Evolutionary conservation across 495 filamentous ascomycete genomes (phyloP).

Genomic region (Evansstolkia leycettana): DNA sequence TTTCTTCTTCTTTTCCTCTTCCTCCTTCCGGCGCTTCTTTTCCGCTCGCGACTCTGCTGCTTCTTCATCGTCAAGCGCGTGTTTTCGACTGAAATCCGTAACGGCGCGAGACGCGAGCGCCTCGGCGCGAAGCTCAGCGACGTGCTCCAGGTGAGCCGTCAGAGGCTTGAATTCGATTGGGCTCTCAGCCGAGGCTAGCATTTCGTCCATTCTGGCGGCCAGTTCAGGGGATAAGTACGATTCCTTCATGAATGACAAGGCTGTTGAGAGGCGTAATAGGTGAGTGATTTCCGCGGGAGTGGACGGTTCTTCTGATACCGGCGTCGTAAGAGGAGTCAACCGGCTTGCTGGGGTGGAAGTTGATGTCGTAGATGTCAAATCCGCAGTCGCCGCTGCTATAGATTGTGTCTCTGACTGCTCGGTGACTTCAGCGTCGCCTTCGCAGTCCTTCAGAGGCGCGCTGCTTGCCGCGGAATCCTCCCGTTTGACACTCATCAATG

Average conservation of each 20-base stretch:
- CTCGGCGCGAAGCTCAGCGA: conserved; percentile 55
- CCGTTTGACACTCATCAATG: conserved; percentile 50
- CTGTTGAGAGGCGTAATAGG: conserved; percentile 61
- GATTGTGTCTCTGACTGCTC: conserved; percentile 21
- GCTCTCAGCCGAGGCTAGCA: conserved; percentile 33
- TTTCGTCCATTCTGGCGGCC: conserved; percentile 29
- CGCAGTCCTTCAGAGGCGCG: conserved; percentile 4
- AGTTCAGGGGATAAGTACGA: conserved; percentile 53
- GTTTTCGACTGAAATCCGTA: conserved; percentile 66
- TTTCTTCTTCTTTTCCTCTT: conserved; percentile 68
- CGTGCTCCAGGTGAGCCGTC: conserved; percentile 48
- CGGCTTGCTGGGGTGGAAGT: conserved; percentile 30
- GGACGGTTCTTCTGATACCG: conserved; percentile 13
- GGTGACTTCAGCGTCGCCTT: conserved; percentile 17
- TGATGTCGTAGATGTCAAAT: conserved; percentile 23
- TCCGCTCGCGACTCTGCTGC: conserved; percentile 32
- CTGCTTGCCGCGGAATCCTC: conserved; percentile 20
- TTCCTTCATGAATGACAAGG: conserved; percentile 63
- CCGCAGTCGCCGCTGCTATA: conserved; percentile 20
- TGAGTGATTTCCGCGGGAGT: conserved; percentile 38
- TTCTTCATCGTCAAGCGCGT: conserved; percentile 57
- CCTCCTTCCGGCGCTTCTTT: conserved; percentile 56
- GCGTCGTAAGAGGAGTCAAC: conserved; percentile 19
- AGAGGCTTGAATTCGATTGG: conserved; percentile 57
- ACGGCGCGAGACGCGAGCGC: conserved; percentile 51